phyloP scores from a whole-genome alignment of 768 basidiomycete species.

The Rhodosporidiobolus odoratus region DNA sequence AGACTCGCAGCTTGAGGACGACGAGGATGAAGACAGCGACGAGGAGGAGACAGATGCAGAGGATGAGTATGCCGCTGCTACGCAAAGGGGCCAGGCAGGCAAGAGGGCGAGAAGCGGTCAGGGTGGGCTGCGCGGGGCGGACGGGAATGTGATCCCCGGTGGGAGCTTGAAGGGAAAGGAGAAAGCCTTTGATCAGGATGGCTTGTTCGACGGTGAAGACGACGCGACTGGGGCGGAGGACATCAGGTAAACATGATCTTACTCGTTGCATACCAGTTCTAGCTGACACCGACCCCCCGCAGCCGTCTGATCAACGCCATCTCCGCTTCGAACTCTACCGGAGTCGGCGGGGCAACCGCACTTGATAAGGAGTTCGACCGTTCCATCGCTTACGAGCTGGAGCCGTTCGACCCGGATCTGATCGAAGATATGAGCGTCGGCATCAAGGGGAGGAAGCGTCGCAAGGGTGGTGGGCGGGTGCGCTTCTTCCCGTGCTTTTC shows the following conservation, averaged over 20 bases:
- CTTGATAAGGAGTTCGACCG: constrained; percentile 70
- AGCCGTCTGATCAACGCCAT: constrained; percentile 41
- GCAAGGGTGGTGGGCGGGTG: constrained; percentile 22
- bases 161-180: constrained; percentile 12
- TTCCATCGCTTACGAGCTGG: constrained; percentile 60
- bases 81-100: background rate
- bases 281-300: background rate
- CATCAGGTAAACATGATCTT: constrained; percentile 27
- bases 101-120: background rate
- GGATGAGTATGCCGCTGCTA: constrained; percentile 13
- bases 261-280: background rate
- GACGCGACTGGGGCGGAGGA: constrained; percentile 41
- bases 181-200: constrained; percentile 17
- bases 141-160: background rate
- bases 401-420: constrained; percentile 55
- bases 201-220: constrained; percentile 5
- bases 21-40: background rate
- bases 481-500: background rate
- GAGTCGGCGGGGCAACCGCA: constrained; percentile 47
- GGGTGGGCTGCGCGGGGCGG: background rate
- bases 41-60: constrained; percentile 34
- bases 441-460: constrained; percentile 24
- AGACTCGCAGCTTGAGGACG: background rate
- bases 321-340: constrained; percentile 44
- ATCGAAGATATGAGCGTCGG: constrained; percentile 26